phyloP scores from a whole-genome alignment of 345 rosid species.

The Populus euphratica region DNA sequence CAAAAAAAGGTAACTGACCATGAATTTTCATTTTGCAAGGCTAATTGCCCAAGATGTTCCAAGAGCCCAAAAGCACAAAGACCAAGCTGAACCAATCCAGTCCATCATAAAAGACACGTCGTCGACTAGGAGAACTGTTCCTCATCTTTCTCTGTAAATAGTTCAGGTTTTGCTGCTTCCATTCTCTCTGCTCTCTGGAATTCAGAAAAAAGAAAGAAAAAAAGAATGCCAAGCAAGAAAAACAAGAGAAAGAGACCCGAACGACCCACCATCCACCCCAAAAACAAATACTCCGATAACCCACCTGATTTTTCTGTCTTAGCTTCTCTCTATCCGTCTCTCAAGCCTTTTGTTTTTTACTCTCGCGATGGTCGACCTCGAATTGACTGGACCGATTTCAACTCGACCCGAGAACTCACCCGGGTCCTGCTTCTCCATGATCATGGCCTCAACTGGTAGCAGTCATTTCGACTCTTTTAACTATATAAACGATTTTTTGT shows the following conservation, averaged over 20 bases:
- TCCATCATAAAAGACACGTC: not conserved
- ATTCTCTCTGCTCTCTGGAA: not conserved
- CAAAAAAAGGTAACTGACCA: too few relatives aligned
- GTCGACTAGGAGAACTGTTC: not conserved
- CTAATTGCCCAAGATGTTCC: not conserved
- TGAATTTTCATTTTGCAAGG: too few relatives aligned
- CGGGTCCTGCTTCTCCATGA: constrained; percentile 75
- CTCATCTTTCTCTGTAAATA: not conserved
- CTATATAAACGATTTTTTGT: not conserved
- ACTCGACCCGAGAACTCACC: constrained; percentile 84
- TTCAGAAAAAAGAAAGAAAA: not conserved
- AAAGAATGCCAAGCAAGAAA: constrained; percentile 45
- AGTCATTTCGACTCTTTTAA: not conserved
- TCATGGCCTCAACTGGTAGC: constrained; percentile 55
- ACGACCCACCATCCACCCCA: constrained; percentile 53
- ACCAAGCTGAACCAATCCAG: not conserved
- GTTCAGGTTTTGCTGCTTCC: not conserved
- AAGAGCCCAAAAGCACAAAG: not conserved
- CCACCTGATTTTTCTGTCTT: constrained; percentile 72
- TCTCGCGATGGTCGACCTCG: constrained; percentile 57
- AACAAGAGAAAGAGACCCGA: constrained; percentile 45
- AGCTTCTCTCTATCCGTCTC: constrained; percentile 72
- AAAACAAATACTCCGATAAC: constrained; percentile 64
- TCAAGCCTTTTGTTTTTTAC: constrained; percentile 62
- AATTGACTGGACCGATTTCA: constrained; percentile 87